Base-by-base conservation (phyloP, 2,329 filamentous ascomycete genomes). In the Epichloe brachyelytri region DNA sequence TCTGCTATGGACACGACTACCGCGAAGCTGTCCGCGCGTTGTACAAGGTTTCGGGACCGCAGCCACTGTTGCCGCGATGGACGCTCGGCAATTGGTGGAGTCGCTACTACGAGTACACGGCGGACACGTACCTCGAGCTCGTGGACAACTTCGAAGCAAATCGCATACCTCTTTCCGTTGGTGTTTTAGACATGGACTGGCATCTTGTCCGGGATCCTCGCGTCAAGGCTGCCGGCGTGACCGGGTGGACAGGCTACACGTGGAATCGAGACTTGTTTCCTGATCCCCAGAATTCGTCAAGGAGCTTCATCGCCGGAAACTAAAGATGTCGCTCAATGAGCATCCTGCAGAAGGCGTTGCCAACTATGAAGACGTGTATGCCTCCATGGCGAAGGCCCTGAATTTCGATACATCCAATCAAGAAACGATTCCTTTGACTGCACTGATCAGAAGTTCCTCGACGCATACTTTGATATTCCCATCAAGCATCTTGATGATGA, bases 161-260 rank as follows among this genome's bases (percentile, higher is more conserved):
- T 22, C 62, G 68, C 0, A 71, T 83, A 6, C 80, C 80, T 0
- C 64, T 83, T 38, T 76, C 72, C 5, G 77, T 82, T 5, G 78
- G 73, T 2, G 78, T 83, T 0, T 62, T 83, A 3, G 80, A 84
- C 58, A 83, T 83, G 79, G 80, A 83, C 60, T 83, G 80, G 80
- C 80, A 83, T 62, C 61, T 74, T 43, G 77, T 81, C 1, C 60
- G 71, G 2, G 72, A 74, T 11, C 63, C 70, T 6, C 61, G 61
- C n/a, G 66, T 71, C n/a, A 63, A 62, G 11, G 62, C 68, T 49
- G 70, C 71, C n/a, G 77, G 77, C 17, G 80, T 76, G 74, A 80
- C 77, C 0, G 57, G 65, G 0, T 67, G 50, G 55, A 57, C 55
- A 2, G 55, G 55, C 2, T 55, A 54, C 36, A 54, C 49, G 7